phyloP scores from a whole-genome alignment of 768 basidiomycete genomes.

The Nevesoporus exiguus region DNA sequence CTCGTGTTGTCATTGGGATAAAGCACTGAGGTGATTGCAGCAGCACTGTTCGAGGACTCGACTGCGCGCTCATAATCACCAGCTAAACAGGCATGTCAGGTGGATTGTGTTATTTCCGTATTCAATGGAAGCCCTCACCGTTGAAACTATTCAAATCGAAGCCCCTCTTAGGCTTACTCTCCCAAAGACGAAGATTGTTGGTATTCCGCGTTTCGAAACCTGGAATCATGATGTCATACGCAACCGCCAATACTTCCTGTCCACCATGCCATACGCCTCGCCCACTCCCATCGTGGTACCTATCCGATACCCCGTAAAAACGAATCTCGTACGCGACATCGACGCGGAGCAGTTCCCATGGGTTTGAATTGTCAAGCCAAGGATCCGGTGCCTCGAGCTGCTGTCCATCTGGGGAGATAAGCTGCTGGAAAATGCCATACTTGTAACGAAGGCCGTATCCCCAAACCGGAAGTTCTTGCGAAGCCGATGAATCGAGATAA shows the following conservation, averaged over 20 bases:
- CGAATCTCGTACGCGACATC: constrained; percentile 85
- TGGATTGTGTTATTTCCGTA: background rate
- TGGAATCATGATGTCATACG: constrained; percentile 94
- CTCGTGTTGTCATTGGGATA: constrained; percentile 93
- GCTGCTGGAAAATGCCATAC: constrained; percentile 94
- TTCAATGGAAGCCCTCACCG: constrained; percentile 40
- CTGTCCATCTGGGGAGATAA: constrained; percentile 79
- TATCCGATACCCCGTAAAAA: constrained; percentile 84
- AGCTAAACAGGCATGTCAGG: constrained; percentile 41
- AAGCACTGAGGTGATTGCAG: constrained; percentile 89
- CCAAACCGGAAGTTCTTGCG: constrained; percentile 90
- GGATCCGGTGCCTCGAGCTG: constrained; percentile 92
- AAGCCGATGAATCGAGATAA: constrained; percentile 91
- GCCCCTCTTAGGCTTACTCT: constrained; percentile 81
- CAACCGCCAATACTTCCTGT: constrained; percentile 89
- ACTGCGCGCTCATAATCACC: constrained; percentile 93
- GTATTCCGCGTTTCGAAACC: constrained; percentile 77
- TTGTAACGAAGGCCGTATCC: constrained; percentile 93
- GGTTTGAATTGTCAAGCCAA: constrained; percentile 85
- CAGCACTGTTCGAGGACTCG: constrained; percentile 83
- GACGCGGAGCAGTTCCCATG: constrained; percentile 83
- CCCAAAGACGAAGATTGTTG: constrained; percentile 87
- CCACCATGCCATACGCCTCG: constrained; percentile 82
- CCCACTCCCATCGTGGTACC: constrained; percentile 53
- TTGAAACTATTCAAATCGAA: constrained; percentile 97